Conservation (phyloP, 1,284 basidiomycete genomes). For the Ceratobasidium sp. region DNA sequence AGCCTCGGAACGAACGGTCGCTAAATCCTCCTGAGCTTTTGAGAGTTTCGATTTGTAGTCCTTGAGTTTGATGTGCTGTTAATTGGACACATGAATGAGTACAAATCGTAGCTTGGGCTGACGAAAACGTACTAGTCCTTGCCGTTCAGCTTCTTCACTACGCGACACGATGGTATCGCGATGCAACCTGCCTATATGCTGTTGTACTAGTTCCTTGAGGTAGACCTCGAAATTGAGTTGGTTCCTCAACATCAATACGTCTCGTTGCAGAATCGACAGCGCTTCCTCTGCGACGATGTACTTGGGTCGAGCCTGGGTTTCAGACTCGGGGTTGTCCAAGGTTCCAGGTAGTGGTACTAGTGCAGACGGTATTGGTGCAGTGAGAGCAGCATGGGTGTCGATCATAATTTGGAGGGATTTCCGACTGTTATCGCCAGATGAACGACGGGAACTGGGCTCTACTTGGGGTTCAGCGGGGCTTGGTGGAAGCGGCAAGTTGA, state of each 20-base stretch:
- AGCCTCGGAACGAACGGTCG: constrained; percentile 41
- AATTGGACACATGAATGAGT: neutral
- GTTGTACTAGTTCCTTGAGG: constrained; percentile 81
- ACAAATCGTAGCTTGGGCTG: neutral
- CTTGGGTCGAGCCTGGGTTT: constrained; percentile 65
- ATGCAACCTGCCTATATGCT: constrained; percentile 82
- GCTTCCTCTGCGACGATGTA: constrained; percentile 62
- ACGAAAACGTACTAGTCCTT: constrained; percentile 73
- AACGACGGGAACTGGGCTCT: constrained; percentile 39
- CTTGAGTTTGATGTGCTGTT: constrained; percentile 49
- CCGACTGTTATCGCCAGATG: constrained; percentile 52
- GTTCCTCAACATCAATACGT: constrained; percentile 78
- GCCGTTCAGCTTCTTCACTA: constrained; percentile 81
- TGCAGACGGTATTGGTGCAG: neutral
- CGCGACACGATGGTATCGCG: constrained; percentile 78
- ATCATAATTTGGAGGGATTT: constrained; percentile 81
- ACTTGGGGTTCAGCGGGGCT: constrained; percentile 18
- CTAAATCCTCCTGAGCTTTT: constrained; percentile 48
- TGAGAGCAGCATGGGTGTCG: constrained; percentile 75
- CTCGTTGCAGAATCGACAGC: constrained; percentile 77
- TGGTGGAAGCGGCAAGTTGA: constrained; percentile 38
- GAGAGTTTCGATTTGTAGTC: constrained; percentile 45
- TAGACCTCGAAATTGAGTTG: constrained; percentile 87
- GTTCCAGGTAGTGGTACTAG: constrained; percentile 59
- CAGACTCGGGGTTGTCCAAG: constrained; percentile 71